Conservation (phyloP, 441 rosid genomes). For the Brassica balearica region DNA sequence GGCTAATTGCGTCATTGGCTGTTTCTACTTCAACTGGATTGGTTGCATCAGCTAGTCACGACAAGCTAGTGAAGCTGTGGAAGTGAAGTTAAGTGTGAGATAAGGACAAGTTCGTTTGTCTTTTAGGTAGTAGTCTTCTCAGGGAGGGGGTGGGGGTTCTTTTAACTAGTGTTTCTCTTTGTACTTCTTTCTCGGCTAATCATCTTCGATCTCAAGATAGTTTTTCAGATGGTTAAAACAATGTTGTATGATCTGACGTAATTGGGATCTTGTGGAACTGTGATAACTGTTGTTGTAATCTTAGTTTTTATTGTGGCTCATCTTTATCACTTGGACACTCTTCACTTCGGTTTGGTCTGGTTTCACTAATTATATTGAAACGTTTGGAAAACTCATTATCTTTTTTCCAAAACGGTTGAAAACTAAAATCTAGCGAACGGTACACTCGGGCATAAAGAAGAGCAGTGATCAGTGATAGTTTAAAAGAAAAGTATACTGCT, state of each 20-base stretch:
- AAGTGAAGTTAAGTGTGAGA: slow-evolving; percentile 49
- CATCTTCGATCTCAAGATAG: slow-evolving; percentile 39
- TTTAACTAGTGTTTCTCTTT: slow-evolving; percentile 10
- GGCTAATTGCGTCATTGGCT: slow-evolving; percentile 74
- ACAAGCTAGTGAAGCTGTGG: slow-evolving; percentile 86
- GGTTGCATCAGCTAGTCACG: slow-evolving; percentile 91
- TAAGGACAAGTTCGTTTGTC: slow-evolving; percentile 32
- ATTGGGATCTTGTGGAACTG: slow-evolving; percentile 36
- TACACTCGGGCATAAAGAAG: slow-evolving; percentile 63
- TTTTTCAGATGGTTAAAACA: slow-evolving; percentile 38
- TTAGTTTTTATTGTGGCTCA: slow-evolving; percentile 16
- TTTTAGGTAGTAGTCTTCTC: slow-evolving; percentile 35
- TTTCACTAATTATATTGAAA: background rate
- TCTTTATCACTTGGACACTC: background rate
- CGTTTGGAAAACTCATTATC: background rate
- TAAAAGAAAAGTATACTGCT: slow-evolving; percentile 60
- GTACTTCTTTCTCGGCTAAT: slow-evolving; percentile 34
- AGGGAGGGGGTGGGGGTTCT: background rate
- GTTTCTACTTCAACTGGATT: slow-evolving; percentile 72
- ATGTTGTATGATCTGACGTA: slow-evolving; percentile 40
- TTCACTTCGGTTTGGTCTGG: slow-evolving; percentile 6
- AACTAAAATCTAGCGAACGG: slow-evolving; percentile 52
- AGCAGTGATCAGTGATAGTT: slow-evolving; percentile 60
- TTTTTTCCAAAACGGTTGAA: background rate
- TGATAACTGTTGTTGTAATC: slow-evolving; percentile 39